Evolutionary conservation across 2,329 filamentous ascomycete genomes (phyloP).

Genomic region (Microthyrium microscopicum): DNA sequence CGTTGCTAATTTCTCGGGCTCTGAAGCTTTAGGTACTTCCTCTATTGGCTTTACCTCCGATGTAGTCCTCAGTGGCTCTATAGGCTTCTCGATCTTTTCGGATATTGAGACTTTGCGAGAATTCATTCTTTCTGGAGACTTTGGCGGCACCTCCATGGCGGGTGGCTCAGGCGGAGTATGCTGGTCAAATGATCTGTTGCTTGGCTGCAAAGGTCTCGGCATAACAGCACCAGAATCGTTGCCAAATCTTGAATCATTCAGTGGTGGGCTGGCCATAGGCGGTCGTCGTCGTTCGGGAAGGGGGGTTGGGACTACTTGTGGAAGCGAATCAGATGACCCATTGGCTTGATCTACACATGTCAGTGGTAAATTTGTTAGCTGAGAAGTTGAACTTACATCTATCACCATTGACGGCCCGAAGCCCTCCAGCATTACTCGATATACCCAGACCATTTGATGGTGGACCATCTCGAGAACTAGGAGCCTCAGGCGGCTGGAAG

Average conservation of each 20-base stretch:
- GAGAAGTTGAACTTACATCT: background rate
- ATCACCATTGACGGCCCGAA: slow-evolving; percentile 22
- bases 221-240: background rate
- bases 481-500: slow-evolving; percentile 1
- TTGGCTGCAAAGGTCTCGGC: too few species aligned
- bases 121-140: background rate
- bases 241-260: slow-evolving; percentile 3
- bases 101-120: background rate
- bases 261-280: slow-evolving; percentile 40
- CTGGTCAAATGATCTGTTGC: too few species aligned
- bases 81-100: background rate
- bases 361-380: background rate
- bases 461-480: background rate
- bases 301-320: background rate
- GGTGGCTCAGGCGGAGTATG: background rate
- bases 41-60: too few species aligned
- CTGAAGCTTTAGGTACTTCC: background rate
- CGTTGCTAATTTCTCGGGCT: too few species aligned
- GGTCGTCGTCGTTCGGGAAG: slow-evolving; percentile 48
- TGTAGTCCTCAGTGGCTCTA: background rate
- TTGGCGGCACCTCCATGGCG: background rate
- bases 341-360: background rate
- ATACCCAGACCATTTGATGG: slow-evolving; percentile 7
- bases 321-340: background rate
- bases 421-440: background rate